Evolutionary conservation across 768 basidiomycete species (phyloP), one percentile per base, ranked within the genome.

Genomic region (Tylopilus felleus): DNA sequence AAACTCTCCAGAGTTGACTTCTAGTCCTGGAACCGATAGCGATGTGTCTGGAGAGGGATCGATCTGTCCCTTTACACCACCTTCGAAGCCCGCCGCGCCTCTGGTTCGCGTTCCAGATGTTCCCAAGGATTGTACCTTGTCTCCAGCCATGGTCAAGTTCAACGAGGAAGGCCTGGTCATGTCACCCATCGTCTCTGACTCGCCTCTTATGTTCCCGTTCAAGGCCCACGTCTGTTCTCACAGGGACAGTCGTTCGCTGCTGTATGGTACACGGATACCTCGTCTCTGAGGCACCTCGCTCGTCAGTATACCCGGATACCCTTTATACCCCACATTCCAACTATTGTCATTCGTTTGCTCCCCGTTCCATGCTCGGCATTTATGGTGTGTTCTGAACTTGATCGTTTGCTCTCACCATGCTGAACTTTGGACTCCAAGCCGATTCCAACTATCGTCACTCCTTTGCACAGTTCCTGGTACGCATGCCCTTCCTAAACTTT

Each of bases 381-480:
- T 6, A 52, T 28, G 55, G 58, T 60, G 21, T 28, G 53, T 38
- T 44, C 10, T 12, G 5, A 8, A 23, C 13, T 53, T 16, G 5
- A 33, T 27, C n/a, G 25, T 3, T 41, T 13, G 29, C 31, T 17
- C 17, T 39, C 21, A 13, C 16, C 4, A 14, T 27, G 16, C 51
- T 50, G 38, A 60, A 12, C 14, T 23, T 16, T 8, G 5, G 17
- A 31, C 48, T 14, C 4, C 19, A 21, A 51, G 53, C 41, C 40
- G 27, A 48, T 46, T 49, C 57, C 53, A 63, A 53, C 49, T 44
- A 52, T 63, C 13, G 52, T 63, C 58, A 47, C 17, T 51, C 61
- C 2, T 59, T 62, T 58, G n/a, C 27, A 19, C n/a, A 8, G 36
- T 29, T 45, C 38, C 31, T 1, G 44, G 60, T 61, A 41, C 1